Base-by-base conservation (phyloP, 1,284 basidiomycete genomes). In the Cutaneotrichosporon daszewskae region DNA sequence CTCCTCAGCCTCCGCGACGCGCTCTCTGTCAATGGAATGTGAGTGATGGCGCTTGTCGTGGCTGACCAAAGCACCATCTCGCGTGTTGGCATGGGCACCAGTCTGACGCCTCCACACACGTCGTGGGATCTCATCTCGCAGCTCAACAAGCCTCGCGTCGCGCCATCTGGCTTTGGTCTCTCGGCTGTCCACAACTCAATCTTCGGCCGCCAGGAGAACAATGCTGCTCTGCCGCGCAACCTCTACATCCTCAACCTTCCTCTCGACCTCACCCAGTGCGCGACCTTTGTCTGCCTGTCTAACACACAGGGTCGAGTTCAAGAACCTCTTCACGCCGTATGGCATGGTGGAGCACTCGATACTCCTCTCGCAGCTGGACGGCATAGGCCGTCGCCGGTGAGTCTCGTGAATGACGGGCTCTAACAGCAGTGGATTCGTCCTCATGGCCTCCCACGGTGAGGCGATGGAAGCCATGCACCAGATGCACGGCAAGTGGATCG, bases 181-280 rank as follows among this genome's bases (percentile, higher is more conserved):
- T 29, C 32, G 19, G 24, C 36, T 4, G 25, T 34, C 36, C 31
- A 22, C 40, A n/a, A 25, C 28, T 23, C 32, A 11, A 18, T 35
- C 32, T 43, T 32, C 20, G 24, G 27, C 13, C 29, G 28, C 19
- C 20, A 27, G 17, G 28, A 29, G 24, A 49, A 53, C 33, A 46
- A 49, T 1, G 32, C 45, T 16, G 51, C 53, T 3, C 47, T 61
- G 14, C 60, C 63, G 1, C 51, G 66, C 31, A 69, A 69, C 45
- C 56, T 69, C 13, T 69, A 69, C 37, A 45, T 69, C 16, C 58
- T 66, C 42, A 60, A 60, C 35, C 42, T 69, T 16, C 66, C 66
- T 16, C 53, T 65, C 10, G 62, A 65, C 32, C 49, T 68, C 22
- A 61, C 61, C 12, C 61, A 65, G 66, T 68, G 23, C 20, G 59